Conservation (phyloP, 2,329 filamentous ascomycete genomes). For the Fusarium acutatum region DNA sequence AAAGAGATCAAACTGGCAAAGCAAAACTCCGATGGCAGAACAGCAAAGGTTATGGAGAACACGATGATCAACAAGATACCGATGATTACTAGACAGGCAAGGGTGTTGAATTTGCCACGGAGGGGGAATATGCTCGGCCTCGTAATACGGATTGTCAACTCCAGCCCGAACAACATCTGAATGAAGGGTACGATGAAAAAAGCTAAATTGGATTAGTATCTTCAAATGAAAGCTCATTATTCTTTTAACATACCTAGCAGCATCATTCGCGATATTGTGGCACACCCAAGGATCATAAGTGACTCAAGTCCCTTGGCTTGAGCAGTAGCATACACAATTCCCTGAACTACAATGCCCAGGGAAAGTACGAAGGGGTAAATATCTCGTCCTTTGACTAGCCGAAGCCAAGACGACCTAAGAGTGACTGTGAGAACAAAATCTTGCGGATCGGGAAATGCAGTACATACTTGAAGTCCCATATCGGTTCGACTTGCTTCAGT, state of each 20-base stretch:
- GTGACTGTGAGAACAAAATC: slow-evolving; percentile 13
- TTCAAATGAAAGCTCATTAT: neutral
- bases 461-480: slow-evolving; percentile 54
- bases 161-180: slow-evolving; percentile 71
- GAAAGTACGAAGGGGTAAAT: slow-evolving; percentile 66
- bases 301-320: slow-evolving; percentile 64
- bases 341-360: slow-evolving; percentile 65
- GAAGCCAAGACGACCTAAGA: slow-evolving; percentile 50
- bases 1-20: slow-evolving; percentile 76
- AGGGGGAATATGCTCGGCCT: slow-evolving; percentile 64
- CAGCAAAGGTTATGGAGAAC: slow-evolving; percentile 66
- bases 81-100: slow-evolving; percentile 63
- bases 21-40: slow-evolving; percentile 66
- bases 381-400: slow-evolving; percentile 57
- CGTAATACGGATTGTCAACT: slow-evolving; percentile 66
- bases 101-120: slow-evolving; percentile 67
- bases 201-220: slow-evolving; percentile 49
- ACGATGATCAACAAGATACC: slow-evolving; percentile 61
- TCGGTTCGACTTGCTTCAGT: slow-evolving; percentile 52
- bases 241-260: slow-evolving; percentile 60
- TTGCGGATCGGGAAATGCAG: neutral
- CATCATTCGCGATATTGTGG: slow-evolving; percentile 64
- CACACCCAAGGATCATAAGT: slow-evolving; percentile 62
- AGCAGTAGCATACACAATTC: slow-evolving; percentile 63
- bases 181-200: slow-evolving; percentile 73